Conservation (phyloP, 805 yeast genomes). For the Wickerhamomyces canadensis region DNA sequence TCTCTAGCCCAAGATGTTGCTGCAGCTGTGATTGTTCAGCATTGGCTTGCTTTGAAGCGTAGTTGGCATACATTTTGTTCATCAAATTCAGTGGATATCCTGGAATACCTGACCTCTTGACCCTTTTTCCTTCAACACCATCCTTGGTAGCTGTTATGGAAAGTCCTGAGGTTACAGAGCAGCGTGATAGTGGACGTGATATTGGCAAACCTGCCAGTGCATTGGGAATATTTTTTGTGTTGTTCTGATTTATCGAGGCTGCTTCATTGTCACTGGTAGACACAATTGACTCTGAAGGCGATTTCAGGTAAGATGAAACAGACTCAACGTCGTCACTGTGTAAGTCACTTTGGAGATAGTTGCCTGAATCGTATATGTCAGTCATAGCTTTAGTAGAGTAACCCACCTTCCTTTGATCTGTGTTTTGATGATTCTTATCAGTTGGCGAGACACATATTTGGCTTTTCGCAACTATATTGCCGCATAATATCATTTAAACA, state of each 20-base stretch:
- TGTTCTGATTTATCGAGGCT: background rate
- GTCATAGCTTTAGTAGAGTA: too few relatives aligned
- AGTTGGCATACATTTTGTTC: constrained; percentile 28
- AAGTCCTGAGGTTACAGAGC: constrained; percentile 59
- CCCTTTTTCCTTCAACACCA: constrained; percentile 60
- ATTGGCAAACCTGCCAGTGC: constrained; percentile 9
- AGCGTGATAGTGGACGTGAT: constrained; percentile 57
- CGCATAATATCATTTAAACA: too few relatives aligned
- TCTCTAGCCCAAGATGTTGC: too few relatives aligned
- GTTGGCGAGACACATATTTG: too few relatives aligned
- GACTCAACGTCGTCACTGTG: background rate
- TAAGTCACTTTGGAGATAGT: background rate
- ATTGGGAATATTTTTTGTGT: background rate
- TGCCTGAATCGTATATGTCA: background rate
- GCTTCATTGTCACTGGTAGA: background rate
- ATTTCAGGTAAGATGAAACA: background rate
- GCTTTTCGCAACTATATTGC: too few relatives aligned
- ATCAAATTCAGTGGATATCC: constrained; percentile 32
- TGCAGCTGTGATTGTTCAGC: constrained; percentile 3
- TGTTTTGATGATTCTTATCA: background rate
- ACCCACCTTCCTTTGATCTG: background rate
- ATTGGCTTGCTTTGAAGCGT: constrained; percentile 9
- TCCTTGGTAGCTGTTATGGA: constrained; percentile 73
- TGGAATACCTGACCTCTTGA: constrained; percentile 39
- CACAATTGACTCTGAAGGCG: background rate